Evolutionary conservation across 2,329 filamentous ascomycete genomes (phyloP), one percentile per base, ranked within the genome.

Genomic region (Blastomyces percursus): DNA sequence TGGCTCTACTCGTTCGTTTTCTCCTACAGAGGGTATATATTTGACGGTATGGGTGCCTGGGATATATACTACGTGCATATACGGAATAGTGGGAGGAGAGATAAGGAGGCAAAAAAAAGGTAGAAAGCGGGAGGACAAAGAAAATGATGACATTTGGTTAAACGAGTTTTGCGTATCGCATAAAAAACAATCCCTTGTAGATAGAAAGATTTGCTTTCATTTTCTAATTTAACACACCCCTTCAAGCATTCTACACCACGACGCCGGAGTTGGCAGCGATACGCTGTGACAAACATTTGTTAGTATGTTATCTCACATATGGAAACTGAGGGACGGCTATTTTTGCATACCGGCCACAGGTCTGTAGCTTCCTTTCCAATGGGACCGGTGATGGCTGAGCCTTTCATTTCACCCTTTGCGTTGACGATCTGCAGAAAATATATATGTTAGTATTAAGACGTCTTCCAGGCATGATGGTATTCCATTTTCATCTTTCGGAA

Each of bases 371-470:
- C 94, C 89, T 99, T 99, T 81, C 93, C 94, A 77, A 99, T 93
- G 74, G 94, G 94, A 73, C 94, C 94, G 74, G 94, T 99, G 80
- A 99, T 99, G 80, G 94, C 94, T 70, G 91, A 96, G 78, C 94
- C 94, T 89, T 99, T 99, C 94, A 99, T 99, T 85, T 99, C 94
- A 83, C 94, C 94, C 90, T 99, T 99, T 81, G 93, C 91, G 86
- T 99, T 99, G 85, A 99, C 94, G 77, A 99, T 99, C 90, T 94
- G 76, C 62, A 61, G 35, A 40, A 56, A 60, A 32, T n/a, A 46
- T 46, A 59, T 46, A 27, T 19, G 46, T 63, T 27, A 59, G 57
- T 48, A 50, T 59, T n/a, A n/a, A 55, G 32, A 2, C 2, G 4
- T 32, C 8, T 55, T 35, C 27, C 16, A 14, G 35, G 38, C 19